phyloP scores from a whole-genome alignment of 257 asterid species.

The Nicotiana undulata region DNA sequence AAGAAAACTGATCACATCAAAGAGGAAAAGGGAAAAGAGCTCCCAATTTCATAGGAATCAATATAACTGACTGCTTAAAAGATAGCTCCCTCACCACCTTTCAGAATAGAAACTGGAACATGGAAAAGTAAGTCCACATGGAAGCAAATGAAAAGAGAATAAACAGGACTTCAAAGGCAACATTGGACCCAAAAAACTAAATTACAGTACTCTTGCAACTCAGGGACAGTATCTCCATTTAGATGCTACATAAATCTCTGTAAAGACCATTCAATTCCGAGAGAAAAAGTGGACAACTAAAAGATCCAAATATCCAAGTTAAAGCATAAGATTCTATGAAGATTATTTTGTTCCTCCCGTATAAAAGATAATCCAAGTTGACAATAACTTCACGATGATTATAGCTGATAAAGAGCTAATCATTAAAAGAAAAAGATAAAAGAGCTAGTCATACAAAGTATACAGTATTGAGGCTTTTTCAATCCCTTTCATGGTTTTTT shows the following conservation, averaged over 20 bases:
- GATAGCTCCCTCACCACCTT: neutral
- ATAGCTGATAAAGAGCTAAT: neutral
- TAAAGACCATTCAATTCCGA: neutral
- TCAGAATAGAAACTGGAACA: neutral
- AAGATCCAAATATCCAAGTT: neutral
- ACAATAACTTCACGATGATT: neutral
- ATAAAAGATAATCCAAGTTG: neutral
- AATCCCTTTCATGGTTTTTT: neutral
- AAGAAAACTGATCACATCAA: neutral
- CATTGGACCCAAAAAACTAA: neutral
- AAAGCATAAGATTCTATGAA: neutral
- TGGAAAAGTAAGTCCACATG: neutral
- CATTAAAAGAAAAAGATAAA: neutral
- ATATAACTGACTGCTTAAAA: neutral
- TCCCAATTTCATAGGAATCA: neutral
- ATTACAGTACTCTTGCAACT: neutral
- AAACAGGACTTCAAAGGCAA: neutral
- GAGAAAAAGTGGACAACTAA: neutral
- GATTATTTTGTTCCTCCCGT: neutral
- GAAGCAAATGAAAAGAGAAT: neutral
- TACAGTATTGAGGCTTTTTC: neutral
- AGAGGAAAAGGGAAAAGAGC: neutral
- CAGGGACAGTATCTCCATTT: neutral
- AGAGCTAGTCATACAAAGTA: neutral
- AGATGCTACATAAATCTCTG: neutral